Evolutionary conservation across 345 rosid genomes (phyloP).

Genomic region (Pistacia vera): DNA sequence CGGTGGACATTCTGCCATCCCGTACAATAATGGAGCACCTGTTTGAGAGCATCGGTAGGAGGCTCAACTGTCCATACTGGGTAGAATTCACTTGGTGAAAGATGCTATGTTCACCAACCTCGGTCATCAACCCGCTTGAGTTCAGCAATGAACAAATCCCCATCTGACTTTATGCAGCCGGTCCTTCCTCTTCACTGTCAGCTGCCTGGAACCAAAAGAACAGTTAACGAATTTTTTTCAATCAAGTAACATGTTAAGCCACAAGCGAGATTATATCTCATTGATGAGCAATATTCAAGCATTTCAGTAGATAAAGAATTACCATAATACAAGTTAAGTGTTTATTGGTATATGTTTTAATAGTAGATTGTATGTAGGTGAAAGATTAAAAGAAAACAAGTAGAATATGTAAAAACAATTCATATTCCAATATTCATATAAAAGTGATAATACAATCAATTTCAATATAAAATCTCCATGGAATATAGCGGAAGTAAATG

Average conservation of each 20-base stretch:
- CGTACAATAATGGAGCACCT: constrained; percentile 59
- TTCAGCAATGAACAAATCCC: constrained; percentile 72
- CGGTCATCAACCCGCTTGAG: constrained; percentile 62
- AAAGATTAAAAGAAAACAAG: no score
- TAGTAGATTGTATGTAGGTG: no score
- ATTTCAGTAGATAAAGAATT: no score
- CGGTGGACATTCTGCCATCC: constrained; percentile 73
- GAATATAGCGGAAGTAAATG: no score
- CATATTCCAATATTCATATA: no score
- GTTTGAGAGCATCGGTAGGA: constrained; percentile 69
- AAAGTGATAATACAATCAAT: no score
- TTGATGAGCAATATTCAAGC: no score
- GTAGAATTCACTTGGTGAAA: constrained; percentile 75
- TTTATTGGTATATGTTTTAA: no score
- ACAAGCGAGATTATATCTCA: neutral
- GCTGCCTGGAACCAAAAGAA: constrained; percentile 57
- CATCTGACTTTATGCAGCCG: constrained; percentile 78
- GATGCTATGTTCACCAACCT: constrained; percentile 27
- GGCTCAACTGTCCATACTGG: constrained; percentile 71
- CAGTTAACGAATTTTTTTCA: constrained; percentile 13
- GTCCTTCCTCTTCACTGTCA: constrained; percentile 55
- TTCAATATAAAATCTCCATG: no score
- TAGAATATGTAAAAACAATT: no score
- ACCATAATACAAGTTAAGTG: neutral
- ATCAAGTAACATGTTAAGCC: no score